Evolutionary conservation across 106 monocot genomes (phyloP).

Genomic region (Acanthochlamys bracteata): DNA sequence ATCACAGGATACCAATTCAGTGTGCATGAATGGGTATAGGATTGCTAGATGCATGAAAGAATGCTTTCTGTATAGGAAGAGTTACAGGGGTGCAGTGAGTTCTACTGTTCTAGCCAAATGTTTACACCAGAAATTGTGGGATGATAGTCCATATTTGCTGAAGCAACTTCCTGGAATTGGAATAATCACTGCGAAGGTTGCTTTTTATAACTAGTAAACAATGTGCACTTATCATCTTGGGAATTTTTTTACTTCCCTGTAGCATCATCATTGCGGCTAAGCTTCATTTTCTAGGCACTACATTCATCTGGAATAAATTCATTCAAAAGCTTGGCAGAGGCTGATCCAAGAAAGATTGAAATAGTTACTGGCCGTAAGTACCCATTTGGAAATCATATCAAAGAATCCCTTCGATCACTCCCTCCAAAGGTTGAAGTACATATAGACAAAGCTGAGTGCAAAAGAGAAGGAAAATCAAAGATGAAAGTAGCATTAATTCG

Average conservation of each 20-base stretch:
- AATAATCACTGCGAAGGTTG: slow-evolving; percentile 97
- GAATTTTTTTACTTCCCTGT: no score
- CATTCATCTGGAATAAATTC: slow-evolving; percentile 57
- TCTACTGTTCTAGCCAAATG: slow-evolving; percentile 75
- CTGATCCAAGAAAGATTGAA: slow-evolving; percentile 96
- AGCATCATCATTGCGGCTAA: neutral
- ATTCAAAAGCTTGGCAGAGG: slow-evolving; percentile 62
- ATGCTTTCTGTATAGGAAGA: slow-evolving; percentile 80
- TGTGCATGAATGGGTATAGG: slow-evolving; percentile 79
- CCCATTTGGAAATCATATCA: slow-evolving; percentile 92
- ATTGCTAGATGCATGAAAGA: slow-evolving; percentile 97
- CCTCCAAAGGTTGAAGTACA: slow-evolving; percentile 64
- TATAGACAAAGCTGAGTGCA: slow-evolving; percentile 54
- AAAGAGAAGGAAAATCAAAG: slow-evolving; percentile 54
- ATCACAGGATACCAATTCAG: slow-evolving; percentile 72
- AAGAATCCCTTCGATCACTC: slow-evolving; percentile 61
- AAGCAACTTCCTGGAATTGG: slow-evolving; percentile 96
- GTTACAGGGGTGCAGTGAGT: slow-evolving; percentile 66
- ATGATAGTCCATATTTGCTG: slow-evolving; percentile 71
- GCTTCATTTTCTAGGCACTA: slow-evolving; percentile 50
- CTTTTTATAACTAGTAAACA: neutral
- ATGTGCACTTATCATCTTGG: no score
- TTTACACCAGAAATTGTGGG: slow-evolving; percentile 84
- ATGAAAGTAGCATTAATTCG: slow-evolving; percentile 51
- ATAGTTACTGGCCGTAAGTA: slow-evolving; percentile 81